A percentile compares a stretch with the other conserved stretches of the same genome.
Conservation (phyloP, 441 rosid species). For the Syzygium malaccense region DNA sequence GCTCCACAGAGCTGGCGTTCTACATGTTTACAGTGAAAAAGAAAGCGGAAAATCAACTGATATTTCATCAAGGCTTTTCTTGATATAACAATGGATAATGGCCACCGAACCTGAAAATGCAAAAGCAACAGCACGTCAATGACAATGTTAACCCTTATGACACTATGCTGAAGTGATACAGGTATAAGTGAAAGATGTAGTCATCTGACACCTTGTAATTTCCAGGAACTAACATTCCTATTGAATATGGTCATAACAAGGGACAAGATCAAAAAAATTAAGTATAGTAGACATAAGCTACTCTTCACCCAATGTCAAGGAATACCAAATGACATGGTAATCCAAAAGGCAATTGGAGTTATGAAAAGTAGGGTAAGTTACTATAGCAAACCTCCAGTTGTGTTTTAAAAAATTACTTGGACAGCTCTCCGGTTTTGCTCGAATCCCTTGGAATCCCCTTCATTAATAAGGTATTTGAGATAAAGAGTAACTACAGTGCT, state of each 20-base stretch:
- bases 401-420: neutral
- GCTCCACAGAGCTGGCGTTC: conserved; percentile 96
- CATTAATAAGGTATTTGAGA: neutral
- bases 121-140: neutral
- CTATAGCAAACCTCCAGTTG: neutral
- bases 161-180: neutral
- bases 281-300: neutral
- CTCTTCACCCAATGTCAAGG: neutral
- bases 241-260: neutral
- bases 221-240: neutral
- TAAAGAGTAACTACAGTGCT: neutral
- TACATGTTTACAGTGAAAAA: conserved; percentile 92
- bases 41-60: conserved; percentile 86
- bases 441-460: neutral
- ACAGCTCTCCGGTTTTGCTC: neutral
- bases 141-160: neutral
- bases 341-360: neutral
- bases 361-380: neutral
- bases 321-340: neutral
- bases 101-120: conserved; percentile 80
- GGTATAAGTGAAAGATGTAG: neutral
- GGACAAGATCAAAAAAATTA: neutral
- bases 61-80: conserved; percentile 85
- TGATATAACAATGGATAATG: conserved; percentile 89
- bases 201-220: neutral